phyloP scores from a whole-genome alignment of 1,284 basidiomycete genomes.

The Cryptococcus neoformans region DNA sequence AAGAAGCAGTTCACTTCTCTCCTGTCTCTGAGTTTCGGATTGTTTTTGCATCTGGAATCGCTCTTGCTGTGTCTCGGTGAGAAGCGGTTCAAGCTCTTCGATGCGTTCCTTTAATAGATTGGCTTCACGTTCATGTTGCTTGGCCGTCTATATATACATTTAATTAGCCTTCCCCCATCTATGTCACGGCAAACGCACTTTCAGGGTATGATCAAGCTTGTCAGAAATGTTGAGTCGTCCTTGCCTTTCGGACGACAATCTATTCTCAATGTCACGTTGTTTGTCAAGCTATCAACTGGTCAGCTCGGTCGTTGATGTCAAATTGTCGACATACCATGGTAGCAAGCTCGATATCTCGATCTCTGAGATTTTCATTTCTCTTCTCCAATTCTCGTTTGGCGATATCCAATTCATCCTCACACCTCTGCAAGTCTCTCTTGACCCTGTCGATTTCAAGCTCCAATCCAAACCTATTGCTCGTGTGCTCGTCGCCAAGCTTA shows the following conservation, averaged over 20 bases:
- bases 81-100: conserved; percentile 71
- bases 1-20: conserved; percentile 84
- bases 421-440: conserved; percentile 74
- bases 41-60: conserved; percentile 69
- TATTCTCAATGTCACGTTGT: conserved; percentile 69
- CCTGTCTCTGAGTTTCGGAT: conserved; percentile 84
- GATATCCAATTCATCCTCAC: conserved; percentile 74
- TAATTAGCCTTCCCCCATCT: background rate
- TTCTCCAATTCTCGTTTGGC: conserved; percentile 70
- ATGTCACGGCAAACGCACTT: conserved; percentile 32
- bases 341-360: conserved; percentile 67
- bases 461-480: conserved; percentile 77
- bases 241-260: conserved; percentile 78
- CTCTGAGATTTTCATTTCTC: conserved; percentile 61
- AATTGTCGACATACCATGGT: conserved; percentile 54
- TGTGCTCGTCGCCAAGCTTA: conserved; percentile 73
- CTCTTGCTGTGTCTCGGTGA: conserved; percentile 78
- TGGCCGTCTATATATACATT: conserved; percentile 50
- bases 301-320: background rate
- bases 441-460: conserved; percentile 88
- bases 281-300: conserved; percentile 58
- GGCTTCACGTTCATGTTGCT: conserved; percentile 64
- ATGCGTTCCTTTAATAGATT: conserved; percentile 59
- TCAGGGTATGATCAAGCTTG: conserved; percentile 72
- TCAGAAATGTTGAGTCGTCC: conserved; percentile 76